A percentile compares a stretch with the other conserved stretches of the same genome.
Conservation (phyloP, 805 yeast species). For the Candida methanosorbosa region DNA sequence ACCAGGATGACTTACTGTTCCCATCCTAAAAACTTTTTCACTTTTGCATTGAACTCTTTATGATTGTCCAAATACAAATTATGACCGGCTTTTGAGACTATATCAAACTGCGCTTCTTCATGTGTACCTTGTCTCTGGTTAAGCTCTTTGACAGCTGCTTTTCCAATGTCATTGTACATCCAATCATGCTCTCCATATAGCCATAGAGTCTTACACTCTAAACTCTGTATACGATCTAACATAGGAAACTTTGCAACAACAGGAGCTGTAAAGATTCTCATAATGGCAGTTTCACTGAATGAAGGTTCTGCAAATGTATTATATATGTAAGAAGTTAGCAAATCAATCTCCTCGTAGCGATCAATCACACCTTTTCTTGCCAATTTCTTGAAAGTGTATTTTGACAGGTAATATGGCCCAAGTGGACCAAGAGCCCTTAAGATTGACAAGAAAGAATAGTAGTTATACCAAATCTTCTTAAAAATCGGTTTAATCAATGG, state of each 20-base stretch:
- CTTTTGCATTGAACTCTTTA: constrained; percentile 40
- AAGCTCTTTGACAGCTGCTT: constrained; percentile 26
- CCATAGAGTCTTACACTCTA: constrained; percentile 29
- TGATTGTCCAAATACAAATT: constrained; percentile 67
- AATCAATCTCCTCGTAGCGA: constrained; percentile 17
- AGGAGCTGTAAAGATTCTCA: constrained; percentile 45
- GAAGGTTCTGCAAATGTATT: constrained; percentile 21
- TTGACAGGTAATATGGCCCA: constrained; percentile 22
- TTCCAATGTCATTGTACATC: constrained; percentile 62
- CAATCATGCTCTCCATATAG: constrained; percentile 68
- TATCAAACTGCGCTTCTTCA: constrained; percentile 21
- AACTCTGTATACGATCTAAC: constrained; percentile 40
- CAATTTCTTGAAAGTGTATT: constrained; percentile 20
- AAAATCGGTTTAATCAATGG: constrained; percentile 30
- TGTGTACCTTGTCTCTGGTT: constrained; percentile 3
- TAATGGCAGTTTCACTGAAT: constrained; percentile 29
- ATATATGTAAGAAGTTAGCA: constrained; percentile 24
- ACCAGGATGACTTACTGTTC: too few relatives aligned
- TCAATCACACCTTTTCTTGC: constrained; percentile 17
- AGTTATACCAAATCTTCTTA: constrained; percentile 29
- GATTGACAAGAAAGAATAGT: constrained; percentile 37
- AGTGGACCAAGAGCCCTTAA: constrained; percentile 35
- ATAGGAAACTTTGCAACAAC: constrained; percentile 60
- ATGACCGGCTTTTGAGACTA: constrained; percentile 60
- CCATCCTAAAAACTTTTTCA: constrained; percentile 27